Conservation (phyloP, 192 early-diverging fungal genomes). For the Obelidium mucronatum region DNA sequence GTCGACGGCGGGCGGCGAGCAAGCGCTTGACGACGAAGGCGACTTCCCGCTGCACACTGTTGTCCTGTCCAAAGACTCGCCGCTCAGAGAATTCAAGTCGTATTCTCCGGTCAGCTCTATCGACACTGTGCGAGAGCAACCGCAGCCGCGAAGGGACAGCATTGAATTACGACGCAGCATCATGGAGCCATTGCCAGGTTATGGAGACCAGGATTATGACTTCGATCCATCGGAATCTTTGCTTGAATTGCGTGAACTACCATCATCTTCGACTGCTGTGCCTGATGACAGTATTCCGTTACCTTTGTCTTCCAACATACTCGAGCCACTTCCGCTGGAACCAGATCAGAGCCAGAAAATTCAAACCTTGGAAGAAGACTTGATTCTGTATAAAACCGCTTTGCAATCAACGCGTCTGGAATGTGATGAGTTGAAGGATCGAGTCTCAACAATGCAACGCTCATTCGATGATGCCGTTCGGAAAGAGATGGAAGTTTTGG, state of each 20-base stretch:
- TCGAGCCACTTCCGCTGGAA: neutral
- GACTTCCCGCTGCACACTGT: conserved; percentile 33
- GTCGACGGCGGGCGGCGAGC: neutral
- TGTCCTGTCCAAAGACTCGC: neutral
- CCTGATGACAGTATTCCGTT: neutral
- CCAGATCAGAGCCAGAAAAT: neutral
- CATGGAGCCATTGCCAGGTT: no score
- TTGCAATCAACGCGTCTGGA: neutral
- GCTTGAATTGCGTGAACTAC: no score
- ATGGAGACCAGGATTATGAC: no score
- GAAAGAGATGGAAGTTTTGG: conserved; percentile 1
- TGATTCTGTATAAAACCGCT: neutral
- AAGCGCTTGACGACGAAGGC: neutral
- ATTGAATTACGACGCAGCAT: no score
- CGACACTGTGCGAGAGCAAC: neutral
- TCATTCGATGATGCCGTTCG: conserved; percentile 5
- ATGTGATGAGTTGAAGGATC: neutral
- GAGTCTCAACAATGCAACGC: conserved; percentile 3
- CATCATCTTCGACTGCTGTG: no score
- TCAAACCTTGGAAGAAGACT: neutral
- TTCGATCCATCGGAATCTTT: no score
- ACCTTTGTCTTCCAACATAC: neutral
- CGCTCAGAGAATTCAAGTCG: neutral
- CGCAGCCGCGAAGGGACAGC: no score
- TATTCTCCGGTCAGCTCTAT: neutral